Base-by-base conservation (phyloP, 75 land plant species). In the Adiantum capillusveneris region DNA sequence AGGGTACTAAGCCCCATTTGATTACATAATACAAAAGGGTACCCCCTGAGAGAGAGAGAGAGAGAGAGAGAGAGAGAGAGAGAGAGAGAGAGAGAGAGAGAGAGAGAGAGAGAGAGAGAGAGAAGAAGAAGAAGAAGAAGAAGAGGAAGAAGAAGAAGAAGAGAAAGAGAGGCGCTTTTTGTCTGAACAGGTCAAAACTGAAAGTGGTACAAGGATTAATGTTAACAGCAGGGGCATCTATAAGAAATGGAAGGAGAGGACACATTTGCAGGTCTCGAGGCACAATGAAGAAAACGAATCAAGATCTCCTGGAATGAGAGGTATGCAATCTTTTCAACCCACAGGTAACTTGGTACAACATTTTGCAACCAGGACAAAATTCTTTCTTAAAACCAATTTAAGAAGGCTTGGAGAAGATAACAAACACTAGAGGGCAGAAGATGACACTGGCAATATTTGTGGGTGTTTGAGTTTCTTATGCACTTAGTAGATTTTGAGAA, bases 211-310 rank as follows among this genome's bases (percentile, higher is more conserved):
- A 11, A 95, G 75, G 64, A 77, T 84, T 7, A 84, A 80, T 52
- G 83, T 86, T 25, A 69, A 68, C 11, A 90, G 84, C 60, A 72
- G 93, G 21, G 88, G 97, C 31, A 75, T 90, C 31, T 95, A 95
- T 74, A 81, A 91, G 67, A 95, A 79, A 53, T 95, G 99, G 99
- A 82, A 84, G 61, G 84, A 84, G 57, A 63, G 65, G 0, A 72
- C 92, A 17, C 99, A 90, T 56, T 62, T 63, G 55, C 73, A 80
- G 18, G 60, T 93, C 36, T 66, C 81, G 37, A 59, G 60, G 17
- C 70, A 54, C 44, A 80, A 79, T 51, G 63, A 63, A 26, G 71
- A 51, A 39, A 30, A 53, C 52, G 77, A 69, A 30, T 60, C 42
- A 19, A 59, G 50, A 46, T 63, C 49, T 53, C 66, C 68, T 44